Evolutionary conservation across 2,329 filamentous ascomycete genomes (phyloP).

Genomic region (Neocatenulostroma microsporum): DNA sequence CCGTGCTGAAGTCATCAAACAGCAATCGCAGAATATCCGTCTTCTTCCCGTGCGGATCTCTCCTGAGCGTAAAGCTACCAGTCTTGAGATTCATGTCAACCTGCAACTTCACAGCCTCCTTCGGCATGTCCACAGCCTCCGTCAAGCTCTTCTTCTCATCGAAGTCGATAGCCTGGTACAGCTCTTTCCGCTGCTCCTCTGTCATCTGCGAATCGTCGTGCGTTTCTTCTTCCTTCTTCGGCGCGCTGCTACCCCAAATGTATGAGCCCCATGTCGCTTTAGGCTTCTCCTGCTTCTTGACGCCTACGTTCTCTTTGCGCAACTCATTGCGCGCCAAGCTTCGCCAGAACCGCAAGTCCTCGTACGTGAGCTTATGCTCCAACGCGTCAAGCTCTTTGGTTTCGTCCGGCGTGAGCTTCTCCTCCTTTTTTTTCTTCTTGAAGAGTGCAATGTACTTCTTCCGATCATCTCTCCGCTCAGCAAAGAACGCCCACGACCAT

Average conservation of each 20-base stretch:
- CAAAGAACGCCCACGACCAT: conserved; percentile 96
- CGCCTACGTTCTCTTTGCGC: conserved; percentile 85
- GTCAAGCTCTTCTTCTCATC: conserved; percentile 88
- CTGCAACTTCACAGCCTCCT: conserved; percentile 87
- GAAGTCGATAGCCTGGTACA: conserved; percentile 97
- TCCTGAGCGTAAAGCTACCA: conserved; percentile 89
- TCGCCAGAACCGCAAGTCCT: conserved; percentile 95
- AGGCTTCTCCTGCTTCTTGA: conserved; percentile 61
- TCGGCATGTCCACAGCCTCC: conserved; percentile 79
- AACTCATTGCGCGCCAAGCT: conserved; percentile 89
- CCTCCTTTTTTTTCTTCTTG: conserved; percentile 77
- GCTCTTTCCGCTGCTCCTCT: conserved; percentile 89
- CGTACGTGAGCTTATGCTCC: conserved; percentile 83
- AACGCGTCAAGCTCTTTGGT: conserved; percentile 63
- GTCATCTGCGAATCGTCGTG: conserved; percentile 80
- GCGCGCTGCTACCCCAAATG: conserved; percentile 64
- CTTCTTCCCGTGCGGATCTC: conserved; percentile 66
- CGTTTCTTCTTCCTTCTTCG: conserved; percentile 55
- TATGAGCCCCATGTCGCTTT: conserved; percentile 86
- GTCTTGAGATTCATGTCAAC: conserved; percentile 89
- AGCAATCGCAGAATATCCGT: conserved; percentile 82
- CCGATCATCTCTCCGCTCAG: conserved; percentile 83
- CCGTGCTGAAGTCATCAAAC: conserved; percentile 91
- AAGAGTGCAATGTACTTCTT: conserved; percentile 85
- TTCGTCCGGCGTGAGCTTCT: conserved; percentile 61